Evolutionary conservation across 108 stramenopile species (phyloP), one percentile per base, ranked within the genome.

Genomic region (Cylindrotheca fusiformis): DNA sequence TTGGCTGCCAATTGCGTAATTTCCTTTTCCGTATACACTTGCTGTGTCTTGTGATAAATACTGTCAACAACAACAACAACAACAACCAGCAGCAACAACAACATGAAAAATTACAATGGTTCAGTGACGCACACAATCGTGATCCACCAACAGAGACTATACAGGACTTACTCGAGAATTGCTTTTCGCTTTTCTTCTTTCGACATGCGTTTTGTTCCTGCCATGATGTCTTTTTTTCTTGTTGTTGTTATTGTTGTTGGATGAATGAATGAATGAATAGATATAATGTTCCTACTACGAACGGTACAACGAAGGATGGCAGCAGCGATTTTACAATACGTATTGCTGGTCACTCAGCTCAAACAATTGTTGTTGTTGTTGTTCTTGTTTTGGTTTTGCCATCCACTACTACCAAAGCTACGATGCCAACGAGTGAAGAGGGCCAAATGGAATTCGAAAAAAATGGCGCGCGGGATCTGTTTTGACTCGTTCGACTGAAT

Each of bases 21-120:
- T 71, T 95, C 94, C 68, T 95, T 95, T 69, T 95, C 94, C 1
- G 94, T 95, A 67, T 83, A 95, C 1, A 95, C 94, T 55, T 78
- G 75, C 56, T 91, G 91, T 12, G 78, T 67, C 36, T 65, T 65
- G 59, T 95, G 90, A 68, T 91, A 95, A 55, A 95, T 86, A 29
- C 72, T 72, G 51, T 22, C 51, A 20, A 24, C 14, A 14, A 20
- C 49, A 41, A 41, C 36, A 41, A 41, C 14, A 41, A 17, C 8
- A 32, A 8, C 8, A 57, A 32, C 29, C 12, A 57, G 26, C 24
- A 58, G 22, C 32, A 1, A 33, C 19, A 58, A 18, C 14, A 18
- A 17, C 57, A 32, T 57, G 31, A 28, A 57, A 14, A 8, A 14
- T 12, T 12, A 18, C 55, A 60, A 46, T 33, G 58, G 27, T 22